Evolutionary conservation across 805 yeast species (phyloP).

Genomic region (Barnettozyma sp.): DNA sequence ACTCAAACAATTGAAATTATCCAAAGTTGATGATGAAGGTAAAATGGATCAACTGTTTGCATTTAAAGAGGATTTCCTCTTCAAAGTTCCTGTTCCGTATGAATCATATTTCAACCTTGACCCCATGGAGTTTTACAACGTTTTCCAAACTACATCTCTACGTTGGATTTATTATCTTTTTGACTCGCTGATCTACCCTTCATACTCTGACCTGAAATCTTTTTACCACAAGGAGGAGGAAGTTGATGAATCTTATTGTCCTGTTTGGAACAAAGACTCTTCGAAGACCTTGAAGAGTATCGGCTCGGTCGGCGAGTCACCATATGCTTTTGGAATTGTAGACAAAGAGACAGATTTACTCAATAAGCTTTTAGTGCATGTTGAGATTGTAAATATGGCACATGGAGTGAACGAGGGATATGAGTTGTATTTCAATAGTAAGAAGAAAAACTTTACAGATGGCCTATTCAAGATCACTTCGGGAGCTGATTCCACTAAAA

Average conservation of each 20-base stretch:
- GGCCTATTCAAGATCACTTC: constrained; percentile 6
- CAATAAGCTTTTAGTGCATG: constrained; percentile 20
- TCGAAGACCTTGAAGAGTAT: constrained; percentile 19
- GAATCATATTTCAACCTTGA: constrained; percentile 12
- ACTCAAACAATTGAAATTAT: not conserved
- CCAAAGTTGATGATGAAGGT: constrained; percentile 1
- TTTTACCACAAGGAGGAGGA: constrained; percentile 12
- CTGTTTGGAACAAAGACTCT: constrained; percentile 9
- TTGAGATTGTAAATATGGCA: constrained; percentile 19
- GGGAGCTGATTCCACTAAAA: constrained; percentile 21
- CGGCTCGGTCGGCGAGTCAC: constrained; percentile 20
- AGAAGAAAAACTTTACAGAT: constrained; percentile 11
- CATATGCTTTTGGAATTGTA: constrained; percentile 20
- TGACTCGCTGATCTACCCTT: constrained; percentile 2
- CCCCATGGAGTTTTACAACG: constrained; percentile 14
- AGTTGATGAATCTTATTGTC: constrained; percentile 13
- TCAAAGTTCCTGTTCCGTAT: constrained; percentile 10
- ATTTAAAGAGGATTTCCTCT: constrained; percentile 4
- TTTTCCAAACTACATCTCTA: constrained; percentile 7
- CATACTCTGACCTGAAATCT: constrained; percentile 7
- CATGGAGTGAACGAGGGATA: constrained; percentile 25
- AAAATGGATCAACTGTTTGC: constrained; percentile 2
- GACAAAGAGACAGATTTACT: constrained; percentile 17
- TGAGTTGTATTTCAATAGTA: constrained; percentile 19
- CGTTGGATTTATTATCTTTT: constrained; percentile 4